These are phyloP conservation scores for Leccinum subgranulosum DNA, from an alignment of 768 basidiomycete genomes.

Conservation along the genomic window DNA sequence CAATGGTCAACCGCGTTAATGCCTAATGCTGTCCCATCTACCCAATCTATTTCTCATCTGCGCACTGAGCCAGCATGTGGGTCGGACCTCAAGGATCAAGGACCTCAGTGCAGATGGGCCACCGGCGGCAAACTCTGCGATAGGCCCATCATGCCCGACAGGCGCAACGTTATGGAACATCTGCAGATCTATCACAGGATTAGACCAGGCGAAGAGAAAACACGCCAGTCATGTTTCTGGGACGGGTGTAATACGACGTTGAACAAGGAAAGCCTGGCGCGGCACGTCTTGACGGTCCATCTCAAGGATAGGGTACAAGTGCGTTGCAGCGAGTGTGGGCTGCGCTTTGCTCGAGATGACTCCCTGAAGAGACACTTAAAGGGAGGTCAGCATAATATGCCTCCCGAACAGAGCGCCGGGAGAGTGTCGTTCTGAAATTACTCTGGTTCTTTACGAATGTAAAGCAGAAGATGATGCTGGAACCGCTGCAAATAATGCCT, in stretches of 20 bases:
- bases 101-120: conserved; percentile 13
- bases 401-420: not conserved
- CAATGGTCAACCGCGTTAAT: not conserved
- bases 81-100: not conserved
- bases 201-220: conserved; percentile 16
- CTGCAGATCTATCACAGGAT: conserved; percentile 13
- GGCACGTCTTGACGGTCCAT: conserved; percentile 29
- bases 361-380: conserved; percentile 27
- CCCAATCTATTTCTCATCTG: not conserved
- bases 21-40: not conserved
- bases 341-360: conserved; percentile 27
- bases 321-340: conserved; percentile 15
- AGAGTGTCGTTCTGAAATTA: not conserved
- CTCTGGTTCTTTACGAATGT: not conserved
- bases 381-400: conserved; percentile 10
- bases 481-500: not conserved
- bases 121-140: conserved; percentile 5
- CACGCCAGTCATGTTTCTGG: conserved; percentile 19
- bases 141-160: not conserved
- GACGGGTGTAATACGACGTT: conserved; percentile 10
- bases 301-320: conserved; percentile 9
- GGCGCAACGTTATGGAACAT: conserved; percentile 16
- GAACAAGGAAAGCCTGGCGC: conserved; percentile 29
- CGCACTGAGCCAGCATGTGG: not conserved
- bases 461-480: not conserved